Evolutionary conservation across 1,284 basidiomycete species (phyloP).

Genomic region (Malassezia globosa): DNA sequence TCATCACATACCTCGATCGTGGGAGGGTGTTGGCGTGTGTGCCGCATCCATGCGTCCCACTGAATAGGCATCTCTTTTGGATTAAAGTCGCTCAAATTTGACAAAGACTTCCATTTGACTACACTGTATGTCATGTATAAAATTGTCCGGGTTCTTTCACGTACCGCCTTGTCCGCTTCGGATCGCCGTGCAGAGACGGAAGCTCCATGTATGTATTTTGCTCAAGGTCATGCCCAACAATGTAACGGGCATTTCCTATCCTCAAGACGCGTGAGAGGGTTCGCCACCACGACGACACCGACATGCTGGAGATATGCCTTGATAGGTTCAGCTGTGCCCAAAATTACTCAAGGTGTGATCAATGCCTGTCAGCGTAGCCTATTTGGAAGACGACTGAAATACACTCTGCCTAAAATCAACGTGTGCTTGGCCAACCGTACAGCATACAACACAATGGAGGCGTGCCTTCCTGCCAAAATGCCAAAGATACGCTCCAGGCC

Average conservation of each 20-base stretch:
- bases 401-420: too few species aligned
- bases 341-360: not conserved
- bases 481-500: too few species aligned
- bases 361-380: not conserved
- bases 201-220: constrained; percentile 37
- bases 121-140: not conserved
- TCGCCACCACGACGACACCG: constrained; percentile 3
- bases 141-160: not conserved
- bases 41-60: constrained; percentile 43
- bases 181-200: constrained; percentile 33
- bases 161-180: constrained; percentile 28
- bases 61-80: constrained; percentile 37
- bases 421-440: too few species aligned
- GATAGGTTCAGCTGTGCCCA: not conserved
- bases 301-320: not conserved
- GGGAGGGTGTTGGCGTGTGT: constrained; percentile 30
- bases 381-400: too few species aligned
- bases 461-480: too few species aligned
- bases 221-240: constrained; percentile 33
- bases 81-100: constrained; percentile 26
- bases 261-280: constrained; percentile 22
- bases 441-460: too few species aligned
- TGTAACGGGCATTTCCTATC: constrained; percentile 28
- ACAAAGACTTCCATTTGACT: constrained; percentile 9
- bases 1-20: constrained; percentile 28